phyloP scores from a whole-genome alignment of 2,329 filamentous ascomycete species.

The Ilyonectria mors-panacis region DNA sequence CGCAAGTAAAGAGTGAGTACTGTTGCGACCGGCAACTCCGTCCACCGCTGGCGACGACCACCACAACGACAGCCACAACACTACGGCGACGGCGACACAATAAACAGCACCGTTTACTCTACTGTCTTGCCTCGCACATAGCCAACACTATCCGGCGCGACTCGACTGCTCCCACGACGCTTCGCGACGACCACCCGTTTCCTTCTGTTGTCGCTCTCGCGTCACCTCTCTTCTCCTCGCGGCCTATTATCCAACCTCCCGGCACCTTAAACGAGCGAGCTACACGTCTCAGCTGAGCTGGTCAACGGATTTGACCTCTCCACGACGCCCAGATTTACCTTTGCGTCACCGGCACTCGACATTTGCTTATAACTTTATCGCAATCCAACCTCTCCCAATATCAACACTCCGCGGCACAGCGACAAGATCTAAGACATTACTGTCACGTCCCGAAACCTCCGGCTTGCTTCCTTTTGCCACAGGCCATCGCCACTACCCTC shows the following conservation, averaged over 20 bases:
- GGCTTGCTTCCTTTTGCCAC: slow-evolving; percentile 34
- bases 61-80: slow-evolving; percentile 1
- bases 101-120: slow-evolving; percentile 27
- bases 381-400: slow-evolving; percentile 18
- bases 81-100: background rate
- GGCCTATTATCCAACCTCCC: background rate
- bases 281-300: background rate
- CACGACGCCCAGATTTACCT: background rate
- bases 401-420: slow-evolving; percentile 29
- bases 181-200: slow-evolving; percentile 22
- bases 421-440: slow-evolving; percentile 42
- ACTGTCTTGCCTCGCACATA: slow-evolving; percentile 19
- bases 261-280: background rate
- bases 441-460: slow-evolving; percentile 45
- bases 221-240: slow-evolving; percentile 6
- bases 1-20: slow-evolving; percentile 26
- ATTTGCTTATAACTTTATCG: slow-evolving; percentile 26
- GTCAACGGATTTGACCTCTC: background rate
- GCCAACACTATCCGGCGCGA: background rate
- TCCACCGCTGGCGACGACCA: slow-evolving; percentile 3
- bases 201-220: slow-evolving; percentile 26
- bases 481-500: slow-evolving; percentile 25
- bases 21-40: slow-evolving; percentile 37
- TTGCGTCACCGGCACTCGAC: slow-evolving; percentile 18
- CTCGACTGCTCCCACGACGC: slow-evolving; percentile 28